These are phyloP conservation scores for Yamadazyma kitorensis DNA, from an alignment of 805 yeast genomes.

Conservation along the genomic window DNA sequence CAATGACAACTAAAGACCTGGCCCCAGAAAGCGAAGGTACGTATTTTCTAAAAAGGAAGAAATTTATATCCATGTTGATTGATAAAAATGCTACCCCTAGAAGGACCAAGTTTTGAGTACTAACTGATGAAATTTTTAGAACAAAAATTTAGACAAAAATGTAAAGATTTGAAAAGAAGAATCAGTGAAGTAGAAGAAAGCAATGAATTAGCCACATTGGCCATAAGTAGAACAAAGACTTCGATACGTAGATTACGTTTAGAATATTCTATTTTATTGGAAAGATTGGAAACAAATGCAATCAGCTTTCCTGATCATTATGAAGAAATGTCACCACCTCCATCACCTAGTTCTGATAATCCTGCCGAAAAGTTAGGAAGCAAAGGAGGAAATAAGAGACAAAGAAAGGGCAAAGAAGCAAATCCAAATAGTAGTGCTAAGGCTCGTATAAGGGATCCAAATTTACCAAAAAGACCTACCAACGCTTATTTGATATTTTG, in stretches of 20 bases:
- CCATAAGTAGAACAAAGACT: constrained; percentile 72
- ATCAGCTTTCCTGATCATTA: constrained; percentile 24
- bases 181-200: constrained; percentile 70
- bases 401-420: constrained; percentile 1
- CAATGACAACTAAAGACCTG: constrained; percentile 18
- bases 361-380: constrained; percentile 29
- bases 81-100: no score
- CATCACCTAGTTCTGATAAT: constrained; percentile 29
- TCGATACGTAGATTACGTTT: constrained; percentile 75
- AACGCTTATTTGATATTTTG: constrained; percentile 88
- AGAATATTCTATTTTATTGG: constrained; percentile 79
- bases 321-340: constrained; percentile 41
- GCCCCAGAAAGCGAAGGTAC: constrained; percentile 42
- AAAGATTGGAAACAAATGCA: constrained; percentile 66
- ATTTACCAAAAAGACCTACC: constrained; percentile 83
- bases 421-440: constrained; percentile 1
- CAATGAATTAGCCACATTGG: constrained; percentile 72
- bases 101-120: background rate
- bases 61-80: no score
- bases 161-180: constrained; percentile 67
- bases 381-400: constrained; percentile 18
- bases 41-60: constrained; percentile 13
- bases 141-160: constrained; percentile 55
- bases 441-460: constrained; percentile 60
- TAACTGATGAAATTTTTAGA: constrained; percentile 20